Evolutionary conservation across 805 yeast genomes (phyloP).

Genomic region (Tetrapisispora phaffii): DNA sequence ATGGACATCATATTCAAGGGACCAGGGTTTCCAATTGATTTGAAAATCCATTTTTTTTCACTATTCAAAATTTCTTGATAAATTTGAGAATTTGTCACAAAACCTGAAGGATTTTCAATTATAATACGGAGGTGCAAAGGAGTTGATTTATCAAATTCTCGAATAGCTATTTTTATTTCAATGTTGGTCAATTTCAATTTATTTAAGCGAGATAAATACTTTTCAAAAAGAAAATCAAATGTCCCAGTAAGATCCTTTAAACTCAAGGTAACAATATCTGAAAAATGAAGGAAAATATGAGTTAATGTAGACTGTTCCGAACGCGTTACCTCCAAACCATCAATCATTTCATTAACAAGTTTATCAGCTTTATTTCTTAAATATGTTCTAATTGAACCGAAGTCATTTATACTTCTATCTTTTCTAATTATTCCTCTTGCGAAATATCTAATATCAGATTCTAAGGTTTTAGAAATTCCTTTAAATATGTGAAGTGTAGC

Average conservation of each 20-base stretch:
- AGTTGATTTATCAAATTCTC: constrained; percentile 74
- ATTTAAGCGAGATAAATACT: constrained; percentile 95
- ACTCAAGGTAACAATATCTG: constrained; percentile 86
- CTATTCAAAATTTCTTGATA: constrained; percentile 88
- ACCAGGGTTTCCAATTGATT: constrained; percentile 88
- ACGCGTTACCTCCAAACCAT: constrained; percentile 88
- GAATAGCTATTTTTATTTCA: constrained; percentile 90
- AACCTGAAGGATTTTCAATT: constrained; percentile 93
- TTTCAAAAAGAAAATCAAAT: constrained; percentile 92
- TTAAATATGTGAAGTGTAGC: constrained; percentile 96
- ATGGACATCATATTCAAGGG: constrained; percentile 94
- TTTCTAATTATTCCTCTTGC: constrained; percentile 96
- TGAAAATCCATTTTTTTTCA: constrained; percentile 93
- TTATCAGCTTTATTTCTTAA: constrained; percentile 93
- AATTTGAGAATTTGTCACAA: constrained; percentile 89
- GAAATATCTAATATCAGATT: constrained; percentile 89
- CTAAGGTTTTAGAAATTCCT: constrained; percentile 87
- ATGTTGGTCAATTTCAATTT: constrained; percentile 94
- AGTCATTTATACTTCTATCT: constrained; percentile 77
- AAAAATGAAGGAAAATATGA: constrained; percentile 93
- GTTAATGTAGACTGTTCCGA: constrained; percentile 91
- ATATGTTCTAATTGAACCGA: constrained; percentile 84
- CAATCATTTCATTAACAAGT: constrained; percentile 90
- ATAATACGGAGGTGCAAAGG: constrained; percentile 94
- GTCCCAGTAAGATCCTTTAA: constrained; percentile 96